Evolutionary conservation across 169 alveolate genomes (phyloP).

Genomic region (Eimeria necatrix): DNA sequence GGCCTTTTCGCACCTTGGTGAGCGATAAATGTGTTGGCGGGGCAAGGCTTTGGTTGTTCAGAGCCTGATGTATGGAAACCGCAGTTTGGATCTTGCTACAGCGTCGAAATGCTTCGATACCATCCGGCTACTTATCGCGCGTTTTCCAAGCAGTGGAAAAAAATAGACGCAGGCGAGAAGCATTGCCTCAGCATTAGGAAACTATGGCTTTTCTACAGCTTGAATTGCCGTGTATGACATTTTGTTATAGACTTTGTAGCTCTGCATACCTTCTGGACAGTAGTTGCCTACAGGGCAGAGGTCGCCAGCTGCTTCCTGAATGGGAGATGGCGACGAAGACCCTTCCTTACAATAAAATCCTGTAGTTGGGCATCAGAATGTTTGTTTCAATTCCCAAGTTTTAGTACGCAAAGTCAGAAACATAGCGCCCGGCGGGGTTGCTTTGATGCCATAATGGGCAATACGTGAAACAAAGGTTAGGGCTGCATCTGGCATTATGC

Average conservation of each 20-base stretch:
- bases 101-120: too few species aligned
- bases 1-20: slow-evolving; percentile 12
- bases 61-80: slow-evolving; percentile 11
- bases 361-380: not conserved
- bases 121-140: not conserved
- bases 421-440: too few species aligned
- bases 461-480: too few species aligned
- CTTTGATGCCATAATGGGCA: too few species aligned
- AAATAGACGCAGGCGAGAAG: not conserved
- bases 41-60: slow-evolving; percentile 47
- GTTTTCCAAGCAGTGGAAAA: not conserved
- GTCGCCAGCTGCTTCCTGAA: slow-evolving; percentile 55
- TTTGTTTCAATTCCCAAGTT: too few species aligned
- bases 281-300: slow-evolving; percentile 59
- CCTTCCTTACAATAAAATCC: slow-evolving; percentile 71
- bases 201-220: too few species aligned
- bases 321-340: slow-evolving; percentile 44
- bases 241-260: too few species aligned
- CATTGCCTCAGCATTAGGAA: too few species aligned
- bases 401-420: too few species aligned
- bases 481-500: too few species aligned
- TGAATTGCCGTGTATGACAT: too few species aligned
- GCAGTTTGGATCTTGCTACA: not conserved
- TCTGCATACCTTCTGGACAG: slow-evolving; percentile 32
- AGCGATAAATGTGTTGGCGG: slow-evolving; percentile 47